A percentile compares a stretch with the other conserved stretches of the same genome.
Conservation (phyloP, 2,329 filamentous ascomycete species). For the Pseudocercospora ulei region DNA sequence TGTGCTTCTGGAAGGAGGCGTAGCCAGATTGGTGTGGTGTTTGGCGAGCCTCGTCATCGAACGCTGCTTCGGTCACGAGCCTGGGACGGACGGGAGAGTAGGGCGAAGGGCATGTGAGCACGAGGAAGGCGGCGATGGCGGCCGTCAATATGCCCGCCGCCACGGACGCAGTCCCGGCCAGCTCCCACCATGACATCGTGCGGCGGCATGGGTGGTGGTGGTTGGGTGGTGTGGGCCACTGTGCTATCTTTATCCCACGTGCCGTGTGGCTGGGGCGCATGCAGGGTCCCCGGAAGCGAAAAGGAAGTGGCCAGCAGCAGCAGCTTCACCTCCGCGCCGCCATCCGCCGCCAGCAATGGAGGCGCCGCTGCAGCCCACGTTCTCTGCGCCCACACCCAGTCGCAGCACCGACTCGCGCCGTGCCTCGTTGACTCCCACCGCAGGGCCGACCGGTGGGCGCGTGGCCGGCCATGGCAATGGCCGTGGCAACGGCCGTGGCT, state of each 20-base stretch:
- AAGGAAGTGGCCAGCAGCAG: conserved; percentile 39
- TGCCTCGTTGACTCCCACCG: conserved; percentile 17
- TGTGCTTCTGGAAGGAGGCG: conserved; percentile 26
- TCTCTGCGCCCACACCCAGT: conserved; percentile 25
- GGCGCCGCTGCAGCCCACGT: conserved; percentile 18
- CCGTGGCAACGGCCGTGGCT: background rate
- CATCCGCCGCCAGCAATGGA: conserved; percentile 18
- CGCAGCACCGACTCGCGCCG: conserved; percentile 26
- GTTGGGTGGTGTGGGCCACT: conserved; percentile 12
- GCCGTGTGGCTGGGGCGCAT: conserved; percentile 7
- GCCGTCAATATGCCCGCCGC: conserved; percentile 40
- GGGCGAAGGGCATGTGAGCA: conserved; percentile 46
- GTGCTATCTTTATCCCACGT: conserved; percentile 33
- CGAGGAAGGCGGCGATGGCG: conserved; percentile 41
- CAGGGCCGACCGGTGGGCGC: conserved; percentile 8
- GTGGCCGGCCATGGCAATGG: conserved; percentile 11
- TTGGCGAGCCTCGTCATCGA: conserved; percentile 27
- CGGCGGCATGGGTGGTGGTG: conserved; percentile 13
- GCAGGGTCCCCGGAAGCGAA: background rate
- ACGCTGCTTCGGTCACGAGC: conserved; percentile 25
- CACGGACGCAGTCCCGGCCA: conserved; percentile 35
- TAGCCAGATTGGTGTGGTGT: conserved; percentile 29
- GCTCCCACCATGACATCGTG: conserved; percentile 27
- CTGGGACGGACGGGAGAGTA: conserved; percentile 39
- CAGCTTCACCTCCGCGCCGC: too few relatives aligned